phyloP scores from a whole-genome alignment of 495 filamentous ascomycete genomes.

The Penicillium ochrochloron region DNA sequence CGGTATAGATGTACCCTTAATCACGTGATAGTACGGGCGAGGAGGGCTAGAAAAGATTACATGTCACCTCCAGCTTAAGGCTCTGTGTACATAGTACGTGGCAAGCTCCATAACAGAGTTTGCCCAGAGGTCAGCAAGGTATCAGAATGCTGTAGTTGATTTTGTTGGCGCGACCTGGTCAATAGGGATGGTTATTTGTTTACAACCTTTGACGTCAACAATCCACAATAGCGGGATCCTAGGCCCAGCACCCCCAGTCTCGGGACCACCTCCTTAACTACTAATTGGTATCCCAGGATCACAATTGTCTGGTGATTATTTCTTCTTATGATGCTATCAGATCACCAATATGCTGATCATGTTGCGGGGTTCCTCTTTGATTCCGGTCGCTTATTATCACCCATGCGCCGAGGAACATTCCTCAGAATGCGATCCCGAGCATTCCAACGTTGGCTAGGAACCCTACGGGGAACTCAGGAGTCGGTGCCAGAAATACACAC shows the following conservation, averaged over 20 bases:
- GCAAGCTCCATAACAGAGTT: no score
- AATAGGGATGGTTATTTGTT: neutral
- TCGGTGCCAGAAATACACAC: neutral
- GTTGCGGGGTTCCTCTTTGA: neutral
- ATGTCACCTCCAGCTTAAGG: no score
- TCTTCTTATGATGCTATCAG: neutral
- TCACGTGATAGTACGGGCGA: no score
- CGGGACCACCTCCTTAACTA: neutral
- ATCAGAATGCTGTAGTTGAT: no score
- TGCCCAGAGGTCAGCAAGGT: no score
- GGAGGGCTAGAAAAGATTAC: no score
- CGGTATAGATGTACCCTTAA: no score
- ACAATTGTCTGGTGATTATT: neutral
- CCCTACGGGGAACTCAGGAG: neutral
- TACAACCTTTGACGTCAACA: neutral
- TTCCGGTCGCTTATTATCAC: neutral
- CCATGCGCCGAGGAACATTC: neutral
- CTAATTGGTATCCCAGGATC: no score
- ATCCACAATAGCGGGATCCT: neutral
- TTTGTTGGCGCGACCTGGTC: no score
- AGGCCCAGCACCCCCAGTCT: neutral
- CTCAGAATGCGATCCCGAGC: neutral
- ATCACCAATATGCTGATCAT: neutral
- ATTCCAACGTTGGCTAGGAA: conserved; percentile 8
- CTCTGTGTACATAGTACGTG: no score